A percentile compares a stretch with the other conserved stretches of the same genome.
Evolutionary conservation across 1,284 basidiomycete species (phyloP).

Genomic region (Fomitopsis pinicola): DNA sequence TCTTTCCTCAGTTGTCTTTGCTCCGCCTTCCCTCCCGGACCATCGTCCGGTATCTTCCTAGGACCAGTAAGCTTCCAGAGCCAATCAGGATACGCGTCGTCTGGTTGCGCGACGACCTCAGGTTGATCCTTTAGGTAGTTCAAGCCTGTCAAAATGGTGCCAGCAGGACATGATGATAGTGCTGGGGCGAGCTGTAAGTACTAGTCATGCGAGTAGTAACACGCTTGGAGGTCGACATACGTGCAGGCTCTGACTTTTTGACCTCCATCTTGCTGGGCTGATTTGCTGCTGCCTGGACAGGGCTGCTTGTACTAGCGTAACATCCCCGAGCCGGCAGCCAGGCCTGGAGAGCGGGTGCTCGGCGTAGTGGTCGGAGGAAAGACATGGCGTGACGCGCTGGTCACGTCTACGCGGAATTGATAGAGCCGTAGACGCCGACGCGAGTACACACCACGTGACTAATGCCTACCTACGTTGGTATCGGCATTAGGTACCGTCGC

Average conservation of each 20-base stretch:
- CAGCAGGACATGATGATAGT: slow-evolving; percentile 58
- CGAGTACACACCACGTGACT: no score
- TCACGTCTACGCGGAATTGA: background rate
- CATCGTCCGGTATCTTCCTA: slow-evolving; percentile 58
- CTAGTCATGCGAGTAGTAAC: background rate
- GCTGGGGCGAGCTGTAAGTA: slow-evolving; percentile 4
- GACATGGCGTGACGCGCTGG: slow-evolving; percentile 18
- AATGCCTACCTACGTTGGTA: no score
- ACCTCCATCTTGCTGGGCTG: background rate
- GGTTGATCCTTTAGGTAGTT: slow-evolving; percentile 83
- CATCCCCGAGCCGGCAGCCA: slow-evolving; percentile 20
- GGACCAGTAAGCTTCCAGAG: slow-evolving; percentile 76
- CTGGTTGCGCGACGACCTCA: slow-evolving; percentile 75
- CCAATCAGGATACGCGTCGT: slow-evolving; percentile 89
- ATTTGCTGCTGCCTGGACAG: background rate
- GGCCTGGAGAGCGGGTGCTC: slow-evolving; percentile 19
- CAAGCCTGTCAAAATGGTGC: slow-evolving; percentile 73
- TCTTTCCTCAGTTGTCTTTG: slow-evolving; percentile 54
- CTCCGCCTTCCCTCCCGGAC: slow-evolving; percentile 66
- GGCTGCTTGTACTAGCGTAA: slow-evolving; percentile 16
- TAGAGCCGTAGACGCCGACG: no score
- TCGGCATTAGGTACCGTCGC: no score
- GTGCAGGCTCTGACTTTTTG: background rate
- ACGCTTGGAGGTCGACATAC: background rate
- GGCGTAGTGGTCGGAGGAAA: slow-evolving; percentile 22